Evolutionary conservation across 1,139 yeast genomes (phyloP), one percentile per base, ranked within the genome.

Genomic region (Geotrichum fermentans): DNA sequence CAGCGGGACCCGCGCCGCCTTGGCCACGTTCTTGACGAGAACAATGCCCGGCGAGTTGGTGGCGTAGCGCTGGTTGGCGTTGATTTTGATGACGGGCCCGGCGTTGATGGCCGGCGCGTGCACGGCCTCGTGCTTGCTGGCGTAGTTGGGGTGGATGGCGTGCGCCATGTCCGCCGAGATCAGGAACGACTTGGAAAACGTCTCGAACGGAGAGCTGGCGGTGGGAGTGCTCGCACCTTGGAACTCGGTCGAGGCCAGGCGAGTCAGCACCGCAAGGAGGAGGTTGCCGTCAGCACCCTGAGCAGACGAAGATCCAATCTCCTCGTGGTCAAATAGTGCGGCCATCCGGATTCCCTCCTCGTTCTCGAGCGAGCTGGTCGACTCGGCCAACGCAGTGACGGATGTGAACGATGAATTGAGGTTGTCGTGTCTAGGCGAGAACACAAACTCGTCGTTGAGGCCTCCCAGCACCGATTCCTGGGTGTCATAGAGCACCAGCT

Each of bases 221-320:
- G 57, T 67, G 64, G 40, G 71, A 56, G 52, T 45, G 14, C 57
- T 59, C 2, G 65, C 59, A 0, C 68, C 69, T 45, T 70, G 71
- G 29, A 72, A 70, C 11, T 68, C 64, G 17, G 78, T 62, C 7
- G 73, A 69, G 0, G 89, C 77, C 48, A 89, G 67, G 60, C 96
- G 77, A 51, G 77, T 78, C 47, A 89, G 66, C 10, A 86, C 74
- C 58, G 89, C 88, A 16, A 94, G 94, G 49, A 92, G 71, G 63
- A 92, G 85, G 49, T 90, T 83, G 1, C 97, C 89, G 61, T 87
- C 92, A 1, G 98, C 98, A 55, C 98, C 98, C 66, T 92, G 97
- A 10, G 96, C 96, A 32, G 96, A 84, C 10, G 80, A 73, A 3
- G 96, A 88, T 0, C 98, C 98, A 58, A 92, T 78, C 68, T 89